A percentile compares a stretch with the other conserved stretches of the same genome.
Evolutionary conservation across 2,329 filamentous ascomycete species (phyloP).

Genomic region (Colletotrichum sp.): DNA sequence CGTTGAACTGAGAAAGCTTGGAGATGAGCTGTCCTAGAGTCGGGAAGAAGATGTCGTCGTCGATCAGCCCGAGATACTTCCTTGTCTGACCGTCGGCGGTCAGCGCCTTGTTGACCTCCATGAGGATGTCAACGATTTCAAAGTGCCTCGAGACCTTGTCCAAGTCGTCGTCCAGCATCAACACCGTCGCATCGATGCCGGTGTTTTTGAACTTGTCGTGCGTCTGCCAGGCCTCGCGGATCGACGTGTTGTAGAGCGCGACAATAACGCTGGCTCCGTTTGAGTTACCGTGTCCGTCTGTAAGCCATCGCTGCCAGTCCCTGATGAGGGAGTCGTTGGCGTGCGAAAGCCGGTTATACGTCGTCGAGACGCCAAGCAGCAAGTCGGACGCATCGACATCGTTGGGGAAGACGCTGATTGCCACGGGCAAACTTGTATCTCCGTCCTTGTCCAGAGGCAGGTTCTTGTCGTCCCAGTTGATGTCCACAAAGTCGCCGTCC

Average conservation of each 20-base stretch:
- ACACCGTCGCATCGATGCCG: slow-evolving; percentile 28
- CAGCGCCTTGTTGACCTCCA: slow-evolving; percentile 35
- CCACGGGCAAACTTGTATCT: slow-evolving; percentile 32
- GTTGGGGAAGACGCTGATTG: slow-evolving; percentile 31
- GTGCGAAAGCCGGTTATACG: slow-evolving; percentile 42
- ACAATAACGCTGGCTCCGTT: slow-evolving; percentile 50
- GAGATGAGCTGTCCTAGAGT: slow-evolving; percentile 42
- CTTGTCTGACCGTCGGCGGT: slow-evolving; percentile 39
- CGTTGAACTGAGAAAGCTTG: slow-evolving; percentile 31
- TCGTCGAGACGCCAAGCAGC: slow-evolving; percentile 39
- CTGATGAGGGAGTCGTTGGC: slow-evolving; percentile 42
- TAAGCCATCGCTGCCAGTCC: slow-evolving; percentile 52
- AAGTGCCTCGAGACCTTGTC: slow-evolving; percentile 40
- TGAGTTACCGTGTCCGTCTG: slow-evolving; percentile 40
- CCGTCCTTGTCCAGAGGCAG: not conserved
- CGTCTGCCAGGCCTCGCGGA: slow-evolving; percentile 35
- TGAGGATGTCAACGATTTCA: slow-evolving; percentile 39
- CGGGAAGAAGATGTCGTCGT: slow-evolving; percentile 53
- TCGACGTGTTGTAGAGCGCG: slow-evolving; percentile 42
- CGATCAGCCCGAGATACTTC: slow-evolving; percentile 47
- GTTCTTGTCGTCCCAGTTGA: not conserved
- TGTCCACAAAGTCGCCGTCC: not conserved
- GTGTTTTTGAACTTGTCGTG: slow-evolving; percentile 14
- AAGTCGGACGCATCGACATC: slow-evolving; percentile 42
- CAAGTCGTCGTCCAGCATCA: slow-evolving; percentile 32